phyloP scores from a whole-genome alignment of 805 yeast genomes.

The Saccharomyces eubayanus region DNA sequence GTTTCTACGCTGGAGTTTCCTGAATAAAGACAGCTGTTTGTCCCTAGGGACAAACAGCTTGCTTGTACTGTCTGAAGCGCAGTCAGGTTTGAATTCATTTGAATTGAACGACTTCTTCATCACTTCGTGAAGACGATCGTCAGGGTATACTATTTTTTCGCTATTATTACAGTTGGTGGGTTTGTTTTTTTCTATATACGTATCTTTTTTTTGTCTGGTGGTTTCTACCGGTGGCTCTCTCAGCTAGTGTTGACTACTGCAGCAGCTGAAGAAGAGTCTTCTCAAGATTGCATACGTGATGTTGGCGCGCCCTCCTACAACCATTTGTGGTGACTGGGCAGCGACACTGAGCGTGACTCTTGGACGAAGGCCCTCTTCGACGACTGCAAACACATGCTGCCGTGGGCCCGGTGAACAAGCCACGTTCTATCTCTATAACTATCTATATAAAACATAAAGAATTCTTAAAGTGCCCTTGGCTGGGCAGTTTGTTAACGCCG shows the following conservation, averaged over 20 bases:
- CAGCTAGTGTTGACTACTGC: not conserved
- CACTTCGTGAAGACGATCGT: not conserved
- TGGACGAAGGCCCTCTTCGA: not conserved
- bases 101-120: constrained; percentile 20
- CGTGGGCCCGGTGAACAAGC: not conserved
- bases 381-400: not conserved
- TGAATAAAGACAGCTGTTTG: not conserved
- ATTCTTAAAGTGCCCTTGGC: not conserved
- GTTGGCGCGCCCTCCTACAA: not conserved
- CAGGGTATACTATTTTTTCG: not conserved
- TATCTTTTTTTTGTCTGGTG: not conserved
- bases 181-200: not conserved
- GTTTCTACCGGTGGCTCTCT: not conserved
- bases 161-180: not conserved
- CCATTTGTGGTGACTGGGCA: not conserved
- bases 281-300: not conserved
- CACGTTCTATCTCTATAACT: not conserved
- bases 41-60: not conserved
- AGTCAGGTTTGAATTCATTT: constrained; percentile 26
- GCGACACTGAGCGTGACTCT: not conserved
- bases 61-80: constrained; percentile 29
- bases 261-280: not conserved
- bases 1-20: not conserved
- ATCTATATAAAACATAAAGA: not conserved
- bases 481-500: not conserved